These are phyloP conservation scores for Sphagnum magellanicum DNA, from an alignment of 228 moss, liverwort and hornwort genomes.

Conservation along the genomic window DNA sequence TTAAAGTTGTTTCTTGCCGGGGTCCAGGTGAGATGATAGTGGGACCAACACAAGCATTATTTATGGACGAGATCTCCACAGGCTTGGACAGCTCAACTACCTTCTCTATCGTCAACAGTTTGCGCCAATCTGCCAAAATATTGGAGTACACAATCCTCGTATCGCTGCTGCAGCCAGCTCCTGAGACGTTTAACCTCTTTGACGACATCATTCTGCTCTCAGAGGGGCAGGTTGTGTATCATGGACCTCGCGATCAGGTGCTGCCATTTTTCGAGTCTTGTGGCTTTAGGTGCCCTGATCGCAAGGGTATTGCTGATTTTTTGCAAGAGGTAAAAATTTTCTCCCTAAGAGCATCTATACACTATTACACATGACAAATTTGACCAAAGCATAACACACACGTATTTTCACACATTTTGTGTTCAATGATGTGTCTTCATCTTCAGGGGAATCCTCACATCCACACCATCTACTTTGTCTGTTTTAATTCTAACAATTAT, in stretches of 20 bases:
- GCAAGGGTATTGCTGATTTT: conserved; percentile 53
- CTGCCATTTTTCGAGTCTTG: conserved; percentile 34
- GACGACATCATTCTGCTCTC: conserved; percentile 46
- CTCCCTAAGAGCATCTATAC: not conserved
- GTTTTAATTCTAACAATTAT: no score
- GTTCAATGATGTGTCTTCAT: no score
- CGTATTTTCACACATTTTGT: no score
- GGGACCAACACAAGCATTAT: conserved; percentile 33
- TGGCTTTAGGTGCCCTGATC: conserved; percentile 43
- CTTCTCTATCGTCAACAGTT: conserved; percentile 36
- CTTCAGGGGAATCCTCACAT: no score
- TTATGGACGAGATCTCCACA: conserved; percentile 59
- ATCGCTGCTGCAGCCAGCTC: conserved; percentile 52
- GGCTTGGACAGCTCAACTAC: conserved; percentile 56
- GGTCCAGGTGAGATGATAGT: conserved; percentile 45
- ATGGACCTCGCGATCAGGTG: conserved; percentile 25
- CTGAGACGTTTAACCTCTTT: conserved; percentile 46
- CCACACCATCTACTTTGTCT: no score
- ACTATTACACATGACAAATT: no score
- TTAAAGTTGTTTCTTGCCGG: no score
- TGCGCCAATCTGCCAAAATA: conserved; percentile 28
- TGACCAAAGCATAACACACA: no score
- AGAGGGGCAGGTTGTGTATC: conserved; percentile 47
- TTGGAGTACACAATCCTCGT: conserved; percentile 29
- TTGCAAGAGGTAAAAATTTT: conserved; percentile 33